Evolutionary conservation across 305 asterid genomes (phyloP), one percentile per base, ranked within the genome.

Genomic region (Plantago coronopus): DNA sequence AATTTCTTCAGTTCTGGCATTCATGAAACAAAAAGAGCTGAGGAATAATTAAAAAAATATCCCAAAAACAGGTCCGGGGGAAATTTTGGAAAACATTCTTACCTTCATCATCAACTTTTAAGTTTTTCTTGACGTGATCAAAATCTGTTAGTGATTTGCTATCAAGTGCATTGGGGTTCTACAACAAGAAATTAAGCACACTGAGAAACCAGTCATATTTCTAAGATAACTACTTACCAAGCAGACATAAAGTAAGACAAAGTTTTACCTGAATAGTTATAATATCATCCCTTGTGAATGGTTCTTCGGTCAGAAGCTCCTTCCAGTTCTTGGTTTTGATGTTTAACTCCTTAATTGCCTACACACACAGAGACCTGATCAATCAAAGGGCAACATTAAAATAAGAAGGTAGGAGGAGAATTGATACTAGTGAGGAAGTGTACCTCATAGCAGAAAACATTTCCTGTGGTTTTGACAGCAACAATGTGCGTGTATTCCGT

Each of bases 261-360:
- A 57, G 47, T 57, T 63, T 63, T 69, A 89, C 99, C 81, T 94
- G 99, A 78, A 94, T 94, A 45, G 95, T 87, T 69, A 94, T 79
- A 51, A 94, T 68, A 79, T 89, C 96, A 69, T 79, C 84, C 74
- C 64, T 85, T 46, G 87, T 69, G 78, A 94, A 94, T 61, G 97
- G 88, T 71, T 89, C 99, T 57, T 94, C 97, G 2, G 99, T 87
- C 61, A 94, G 93, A 71, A 94, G 99, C 85, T 94, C 99, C 68
- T 87, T 94, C 99, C 96, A 87, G 76, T 82, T 93, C 85, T 89
- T 93, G 8, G 96, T 83, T 77, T 93, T 93, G 62, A 94, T 70
- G 78, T 94, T 94, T 69, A 94, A 74, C 72, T 94, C 99, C 76
- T 94, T 94, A 63, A 94, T 79, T 65, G 97, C 96, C 99, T 94